Evolutionary conservation across 495 filamentous ascomycete genomes (phyloP), one percentile per base, ranked within the genome.

Genomic region (Jackrogersella multiformis): DNA sequence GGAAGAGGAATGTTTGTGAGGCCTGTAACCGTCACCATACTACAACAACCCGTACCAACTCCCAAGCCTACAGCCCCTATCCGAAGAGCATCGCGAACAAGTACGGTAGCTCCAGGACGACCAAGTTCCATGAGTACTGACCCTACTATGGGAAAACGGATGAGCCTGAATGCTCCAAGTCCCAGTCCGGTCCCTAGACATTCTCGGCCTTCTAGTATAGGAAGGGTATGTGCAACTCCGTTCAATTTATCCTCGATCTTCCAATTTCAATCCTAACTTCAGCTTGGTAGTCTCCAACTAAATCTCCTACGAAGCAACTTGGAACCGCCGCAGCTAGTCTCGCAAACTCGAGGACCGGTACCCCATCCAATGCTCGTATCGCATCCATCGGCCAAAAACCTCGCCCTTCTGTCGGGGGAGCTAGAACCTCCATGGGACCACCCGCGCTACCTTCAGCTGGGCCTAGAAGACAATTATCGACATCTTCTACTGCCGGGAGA

Each of bases 1-100:
- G 86, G 86, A 5, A 86, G 86, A 79, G 95, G 95, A 69, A 95
- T 98, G 90, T 99, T 99, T 70, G 84, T 97, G 28, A 84, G 90
- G 32, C 88, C 91, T 5, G 73, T 81, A 2, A 87, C 86, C 1
- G 79, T 86, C 21, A 80, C 81, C 24, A 74, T 93, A 16, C 56
- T 96, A 38, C 85, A 87, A 51, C 80, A 87, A 55, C 81, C 89
- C 8, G 75, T 24, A 34, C 20, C 72, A 23, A 73, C 69, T 68
- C 73, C 67, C 55, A 64, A 72, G 34, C 41, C 69, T 61, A 13
- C 64, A 28, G 55, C 66, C 57, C 63, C 71, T 63, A 64, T 58
- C 64, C 73, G 34, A 64, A 70, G 45, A 49, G 72, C 15, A 55
- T 73, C 61, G 51, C 69, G 52, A 77, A 74, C 66, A 73, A 73